These are phyloP conservation scores for Scheffersomyces ergatensis DNA, from an alignment of 805 yeast genomes.

Conservation along the genomic window DNA sequence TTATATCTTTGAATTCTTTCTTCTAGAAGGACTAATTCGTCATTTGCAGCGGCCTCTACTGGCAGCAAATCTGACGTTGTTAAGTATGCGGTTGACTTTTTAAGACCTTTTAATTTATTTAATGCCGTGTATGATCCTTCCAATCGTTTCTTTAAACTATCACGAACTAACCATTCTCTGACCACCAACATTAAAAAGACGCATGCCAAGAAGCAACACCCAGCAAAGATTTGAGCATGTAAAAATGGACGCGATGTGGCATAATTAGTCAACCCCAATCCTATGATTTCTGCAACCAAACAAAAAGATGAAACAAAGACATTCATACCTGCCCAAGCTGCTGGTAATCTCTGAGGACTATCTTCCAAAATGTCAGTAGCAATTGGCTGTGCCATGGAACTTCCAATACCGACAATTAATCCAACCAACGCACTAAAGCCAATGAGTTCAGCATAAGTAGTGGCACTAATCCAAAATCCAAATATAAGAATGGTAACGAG, in stretches of 20 bases:
- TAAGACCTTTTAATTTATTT: slow-evolving; percentile 1
- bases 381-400: slow-evolving; percentile 21
- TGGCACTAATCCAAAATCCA: slow-evolving; percentile 40
- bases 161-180: slow-evolving; percentile 51
- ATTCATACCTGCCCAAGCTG: slow-evolving; percentile 40
- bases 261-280: slow-evolving; percentile 40
- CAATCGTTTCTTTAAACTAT: slow-evolving; percentile 26
- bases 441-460: slow-evolving; percentile 25
- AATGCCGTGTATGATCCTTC: slow-evolving; percentile 2
- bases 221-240: slow-evolving; percentile 61
- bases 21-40: slow-evolving; percentile 11
- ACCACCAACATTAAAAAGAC: slow-evolving; percentile 42
- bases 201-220: slow-evolving; percentile 44
- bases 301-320: slow-evolving; percentile 29
- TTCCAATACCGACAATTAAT: slow-evolving; percentile 27
- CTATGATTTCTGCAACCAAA: slow-evolving; percentile 53
- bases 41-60: slow-evolving; percentile 1
- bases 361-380: slow-evolving; percentile 21
- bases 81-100: slow-evolving; percentile 9
- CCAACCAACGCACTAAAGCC: slow-evolving; percentile 31
- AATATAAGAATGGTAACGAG: slow-evolving; percentile 21
- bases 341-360: slow-evolving; percentile 22
- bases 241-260: slow-evolving; percentile 42
- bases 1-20: slow-evolving; percentile 18
- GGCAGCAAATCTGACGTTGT: slow-evolving; percentile 1